Conservation (phyloP, 1,139 yeast genomes). For the Blastobotrys indianensis region DNA sequence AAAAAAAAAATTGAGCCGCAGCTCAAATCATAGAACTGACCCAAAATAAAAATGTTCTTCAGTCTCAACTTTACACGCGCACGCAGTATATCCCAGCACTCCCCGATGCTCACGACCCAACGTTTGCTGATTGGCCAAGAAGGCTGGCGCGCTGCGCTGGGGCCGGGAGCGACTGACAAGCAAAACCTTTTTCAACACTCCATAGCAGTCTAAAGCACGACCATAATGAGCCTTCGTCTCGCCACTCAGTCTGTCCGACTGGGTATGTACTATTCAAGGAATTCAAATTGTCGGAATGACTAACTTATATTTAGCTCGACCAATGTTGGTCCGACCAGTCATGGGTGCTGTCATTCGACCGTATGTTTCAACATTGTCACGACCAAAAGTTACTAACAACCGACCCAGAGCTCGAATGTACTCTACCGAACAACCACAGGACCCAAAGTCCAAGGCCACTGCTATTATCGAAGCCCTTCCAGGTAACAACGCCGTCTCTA, state of each 20-base stretch:
- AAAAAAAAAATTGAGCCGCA: constrained; percentile 1
- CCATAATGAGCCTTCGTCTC: constrained; percentile 27
- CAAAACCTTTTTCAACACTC: constrained; percentile 1
- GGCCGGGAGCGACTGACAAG: neutral
- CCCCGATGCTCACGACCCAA: constrained; percentile 1
- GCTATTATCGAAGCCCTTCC: constrained; percentile 90
- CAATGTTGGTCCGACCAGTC: constrained; percentile 22
- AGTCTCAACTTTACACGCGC: neutral
- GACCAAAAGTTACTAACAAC: constrained; percentile 2
- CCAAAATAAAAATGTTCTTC: neutral
- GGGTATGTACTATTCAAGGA: constrained; percentile 21
- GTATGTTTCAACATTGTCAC: neutral
- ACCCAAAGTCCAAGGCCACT: constrained; percentile 88
- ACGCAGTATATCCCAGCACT: neutral
- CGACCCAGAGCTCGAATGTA: constrained; percentile 24
- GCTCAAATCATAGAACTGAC: neutral
- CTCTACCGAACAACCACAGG: constrained; percentile 38
- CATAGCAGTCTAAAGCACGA: neutral
- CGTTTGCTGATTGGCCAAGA: constrained; percentile 1
- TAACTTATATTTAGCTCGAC: constrained; percentile 11
- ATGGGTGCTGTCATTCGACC: constrained; percentile 14
- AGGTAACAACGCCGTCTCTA: constrained; percentile 80
- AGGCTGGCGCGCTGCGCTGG: neutral
- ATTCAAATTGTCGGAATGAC: neutral
- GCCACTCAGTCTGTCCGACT: constrained; percentile 23